Percentiles rank a stretch among this genome's conserved stretches.
Evolutionary conservation across 306 rosid species (phyloP).

Genomic region (Luffa aegyptiaca): DNA sequence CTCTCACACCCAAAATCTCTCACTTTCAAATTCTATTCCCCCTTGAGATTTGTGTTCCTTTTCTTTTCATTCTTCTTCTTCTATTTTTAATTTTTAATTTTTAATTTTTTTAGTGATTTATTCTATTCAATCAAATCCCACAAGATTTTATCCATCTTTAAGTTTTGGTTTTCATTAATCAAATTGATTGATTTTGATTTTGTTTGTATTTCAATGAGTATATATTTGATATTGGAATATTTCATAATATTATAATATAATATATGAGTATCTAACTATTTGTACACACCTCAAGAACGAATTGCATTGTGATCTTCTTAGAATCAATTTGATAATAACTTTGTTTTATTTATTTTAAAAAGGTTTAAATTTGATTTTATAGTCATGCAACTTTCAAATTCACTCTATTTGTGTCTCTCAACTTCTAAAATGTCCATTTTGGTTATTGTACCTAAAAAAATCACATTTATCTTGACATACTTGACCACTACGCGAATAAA

Average conservation of each 20-base stretch:
- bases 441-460: too few relatives aligned
- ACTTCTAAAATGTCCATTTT: too few relatives aligned
- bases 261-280: too few relatives aligned
- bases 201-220: not conserved
- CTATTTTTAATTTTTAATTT: too few relatives aligned
- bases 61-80: not conserved
- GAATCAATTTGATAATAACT: not conserved
- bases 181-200: not conserved
- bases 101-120: not conserved
- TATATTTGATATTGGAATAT: too few relatives aligned
- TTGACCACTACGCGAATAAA: too few relatives aligned
- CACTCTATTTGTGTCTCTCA: too few relatives aligned
- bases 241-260: too few relatives aligned
- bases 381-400: too few relatives aligned
- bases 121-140: not conserved
- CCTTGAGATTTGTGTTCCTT: not conserved
- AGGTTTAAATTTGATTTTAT: too few relatives aligned
- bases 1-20: not conserved
- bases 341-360: not conserved
- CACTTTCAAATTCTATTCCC: not conserved
- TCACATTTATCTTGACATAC: too few relatives aligned
- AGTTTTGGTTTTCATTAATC: not conserved
- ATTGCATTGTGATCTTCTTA: not conserved
- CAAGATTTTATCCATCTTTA: not conserved
- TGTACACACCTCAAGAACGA: too few relatives aligned